Percentiles rank a stretch among this genome's conserved stretches.
These are phyloP conservation scores for Pyrenula massariospora DNA, from an alignment of 495 filamentous ascomycete species.

Conservation along the genomic window DNA sequence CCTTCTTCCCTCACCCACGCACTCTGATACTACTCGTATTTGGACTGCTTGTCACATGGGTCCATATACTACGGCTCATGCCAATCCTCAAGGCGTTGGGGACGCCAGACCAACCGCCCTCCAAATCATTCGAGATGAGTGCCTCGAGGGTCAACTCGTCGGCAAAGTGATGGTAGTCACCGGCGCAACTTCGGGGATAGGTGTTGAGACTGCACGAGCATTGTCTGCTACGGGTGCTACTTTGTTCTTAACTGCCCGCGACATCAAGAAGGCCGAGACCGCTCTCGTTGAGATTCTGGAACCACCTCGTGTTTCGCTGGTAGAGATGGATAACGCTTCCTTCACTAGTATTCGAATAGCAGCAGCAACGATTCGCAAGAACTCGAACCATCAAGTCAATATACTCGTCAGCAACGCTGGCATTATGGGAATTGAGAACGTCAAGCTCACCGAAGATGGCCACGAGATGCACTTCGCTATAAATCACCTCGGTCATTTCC, in stretches of 20 bases:
- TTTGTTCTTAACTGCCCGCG: conserved; percentile 29
- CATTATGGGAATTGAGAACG: conserved; percentile 31
- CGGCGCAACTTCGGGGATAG: conserved; percentile 40
- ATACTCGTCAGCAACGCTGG: conserved; percentile 36
- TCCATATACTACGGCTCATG: conserved; percentile 28
- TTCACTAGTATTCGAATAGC: conserved; percentile 27
- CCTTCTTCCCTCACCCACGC: no score
- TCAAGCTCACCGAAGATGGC: conserved; percentile 24
- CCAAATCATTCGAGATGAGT: conserved; percentile 40
- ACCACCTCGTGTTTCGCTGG: conserved; percentile 11
- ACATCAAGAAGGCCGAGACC: conserved; percentile 21
- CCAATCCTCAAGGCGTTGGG: conserved; percentile 31
- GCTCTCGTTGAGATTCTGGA: conserved; percentile 21
- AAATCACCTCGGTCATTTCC: conserved; percentile 38
- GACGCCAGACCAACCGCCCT: conserved; percentile 44
- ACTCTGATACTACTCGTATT: not conserved
- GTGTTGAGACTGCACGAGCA: conserved; percentile 36
- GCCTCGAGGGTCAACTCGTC: conserved; percentile 20
- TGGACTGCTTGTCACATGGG: conserved; percentile 4
- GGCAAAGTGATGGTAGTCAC: conserved; percentile 41
- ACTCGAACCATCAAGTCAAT: conserved; percentile 21
- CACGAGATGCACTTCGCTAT: conserved; percentile 34
- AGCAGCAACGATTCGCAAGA: conserved; percentile 26
- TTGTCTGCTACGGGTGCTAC: conserved; percentile 33
- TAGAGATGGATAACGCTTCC: conserved; percentile 32